phyloP scores from a whole-genome alignment of 2,329 filamentous ascomycete species.

The Thielaviopsis punctulata region DNA sequence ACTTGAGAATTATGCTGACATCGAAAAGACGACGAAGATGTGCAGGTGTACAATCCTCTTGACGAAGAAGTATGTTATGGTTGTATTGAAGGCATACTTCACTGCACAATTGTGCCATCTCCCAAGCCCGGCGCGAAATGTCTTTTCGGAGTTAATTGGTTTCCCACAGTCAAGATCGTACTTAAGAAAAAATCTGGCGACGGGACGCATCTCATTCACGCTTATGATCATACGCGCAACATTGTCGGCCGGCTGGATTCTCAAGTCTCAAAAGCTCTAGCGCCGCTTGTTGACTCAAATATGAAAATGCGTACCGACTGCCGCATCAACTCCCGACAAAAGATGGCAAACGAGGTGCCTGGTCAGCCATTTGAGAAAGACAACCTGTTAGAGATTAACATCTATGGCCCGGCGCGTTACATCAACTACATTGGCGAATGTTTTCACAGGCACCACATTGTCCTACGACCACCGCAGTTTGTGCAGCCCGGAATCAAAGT shows the following conservation, averaged over 20 bases:
- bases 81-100: constrained; percentile 51
- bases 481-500: constrained; percentile 53
- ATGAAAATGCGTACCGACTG: constrained; percentile 52
- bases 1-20: constrained; percentile 14
- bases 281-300: constrained; percentile 53
- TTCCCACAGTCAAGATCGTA: constrained; percentile 59
- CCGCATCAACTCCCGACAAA: constrained; percentile 50
- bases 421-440: constrained; percentile 42
- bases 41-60: constrained; percentile 39
- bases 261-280: constrained; percentile 48
- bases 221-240: constrained; percentile 52
- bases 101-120: constrained; percentile 49
- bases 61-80: constrained; percentile 68
- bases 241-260: constrained; percentile 63
- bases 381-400: constrained; percentile 51
- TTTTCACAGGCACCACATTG: constrained; percentile 34
- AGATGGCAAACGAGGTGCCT: constrained; percentile 42
- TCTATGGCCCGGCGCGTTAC: constrained; percentile 60
- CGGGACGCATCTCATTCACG: constrained; percentile 44
- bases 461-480: constrained; percentile 47
- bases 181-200: constrained; percentile 43
- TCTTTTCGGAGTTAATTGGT: constrained; percentile 40
- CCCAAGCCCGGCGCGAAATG: constrained; percentile 46
- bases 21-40: constrained; percentile 32
- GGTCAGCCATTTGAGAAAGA: constrained; percentile 44